phyloP scores from a whole-genome alignment of 192 early-diverging fungal species.

The Backusella tarrabulga region DNA sequence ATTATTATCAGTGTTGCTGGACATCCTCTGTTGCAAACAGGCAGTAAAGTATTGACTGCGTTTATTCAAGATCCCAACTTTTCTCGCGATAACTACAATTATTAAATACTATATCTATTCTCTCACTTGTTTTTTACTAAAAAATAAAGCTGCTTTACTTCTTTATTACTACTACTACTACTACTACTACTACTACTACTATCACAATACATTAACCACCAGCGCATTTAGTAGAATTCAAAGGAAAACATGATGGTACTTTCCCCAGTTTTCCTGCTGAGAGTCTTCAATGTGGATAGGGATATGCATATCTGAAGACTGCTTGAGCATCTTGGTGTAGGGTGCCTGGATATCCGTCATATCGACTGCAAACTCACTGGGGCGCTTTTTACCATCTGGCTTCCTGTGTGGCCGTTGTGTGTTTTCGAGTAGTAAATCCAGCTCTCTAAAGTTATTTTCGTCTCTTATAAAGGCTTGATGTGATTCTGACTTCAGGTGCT shows the following conservation, averaged over 20 bases:
- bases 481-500: not conserved
- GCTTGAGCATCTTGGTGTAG: not conserved
- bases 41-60: slow-evolving; percentile 87
- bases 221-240: no score
- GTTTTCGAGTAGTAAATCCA: not conserved
- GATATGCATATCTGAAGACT: not conserved
- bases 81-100: slow-evolving; percentile 70
- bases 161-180: no score
- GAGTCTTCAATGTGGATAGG: not conserved
- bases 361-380: not conserved
- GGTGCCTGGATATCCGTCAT: not conserved
- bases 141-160: no score
- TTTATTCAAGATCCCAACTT: slow-evolving; percentile 96
- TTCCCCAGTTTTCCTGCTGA: not conserved
- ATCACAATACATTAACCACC: no score
- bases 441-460: not conserved
- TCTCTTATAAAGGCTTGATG: not conserved
- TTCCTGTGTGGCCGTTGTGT: not conserved
- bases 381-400: not conserved
- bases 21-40: slow-evolving; percentile 96
- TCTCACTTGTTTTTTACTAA: not conserved
- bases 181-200: no score
- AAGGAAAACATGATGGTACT: not conserved
- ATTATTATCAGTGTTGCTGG: slow-evolving; percentile 70
- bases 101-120: slow-evolving; percentile 32